Conservation (phyloP, 2,329 filamentous ascomycete genomes). For the Didymella arachidicola region DNA sequence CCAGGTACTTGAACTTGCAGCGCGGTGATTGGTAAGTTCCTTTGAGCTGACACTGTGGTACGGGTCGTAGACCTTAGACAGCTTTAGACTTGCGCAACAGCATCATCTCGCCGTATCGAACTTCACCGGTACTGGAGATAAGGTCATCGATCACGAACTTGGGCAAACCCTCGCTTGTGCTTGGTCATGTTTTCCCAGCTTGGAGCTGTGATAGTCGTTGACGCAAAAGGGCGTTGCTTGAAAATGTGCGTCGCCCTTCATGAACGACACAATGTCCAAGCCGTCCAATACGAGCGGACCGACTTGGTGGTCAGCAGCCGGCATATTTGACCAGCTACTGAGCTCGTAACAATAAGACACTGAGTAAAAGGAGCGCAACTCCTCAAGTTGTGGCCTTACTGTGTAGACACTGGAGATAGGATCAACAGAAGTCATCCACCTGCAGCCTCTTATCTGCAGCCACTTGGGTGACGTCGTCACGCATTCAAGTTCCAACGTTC, state of each 20-base stretch:
- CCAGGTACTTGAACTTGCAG: not conserved
- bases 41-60: not conserved
- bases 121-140: not conserved
- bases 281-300: not conserved
- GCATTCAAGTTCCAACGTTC: not conserved
- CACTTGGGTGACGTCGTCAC: slow-evolving; percentile 3
- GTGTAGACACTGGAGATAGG: not conserved
- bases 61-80: not conserved
- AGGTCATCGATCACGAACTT: not conserved
- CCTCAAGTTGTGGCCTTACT: not conserved
- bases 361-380: not conserved
- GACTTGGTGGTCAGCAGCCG: slow-evolving; percentile 1
- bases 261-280: not conserved
- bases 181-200: not conserved
- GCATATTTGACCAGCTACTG: not conserved
- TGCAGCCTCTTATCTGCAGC: slow-evolving; percentile 3
- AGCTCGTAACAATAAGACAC: not conserved
- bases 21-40: not conserved
- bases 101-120: not conserved
- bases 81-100: slow-evolving; percentile 2
- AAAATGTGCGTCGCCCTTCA: not conserved
- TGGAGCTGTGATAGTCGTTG: no score
- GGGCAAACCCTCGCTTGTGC: not conserved
- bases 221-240: slow-evolving; percentile 3
- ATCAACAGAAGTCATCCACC: not conserved